Conservation (phyloP, 345 rosid species). For the Physaria fendleri region DNA sequence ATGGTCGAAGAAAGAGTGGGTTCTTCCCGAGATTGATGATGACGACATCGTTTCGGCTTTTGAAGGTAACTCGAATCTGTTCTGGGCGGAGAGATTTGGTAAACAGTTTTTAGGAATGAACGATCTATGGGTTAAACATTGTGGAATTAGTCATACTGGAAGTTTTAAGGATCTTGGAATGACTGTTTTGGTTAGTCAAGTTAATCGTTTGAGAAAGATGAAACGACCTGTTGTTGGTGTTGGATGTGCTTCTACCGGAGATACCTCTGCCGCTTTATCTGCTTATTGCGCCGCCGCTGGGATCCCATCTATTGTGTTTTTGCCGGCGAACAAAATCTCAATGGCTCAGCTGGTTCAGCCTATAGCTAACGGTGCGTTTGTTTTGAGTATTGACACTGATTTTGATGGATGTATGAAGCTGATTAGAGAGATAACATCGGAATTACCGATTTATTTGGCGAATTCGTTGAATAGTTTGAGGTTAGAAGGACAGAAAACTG, state of each 20-base stretch:
- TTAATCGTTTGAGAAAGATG: slow-evolving; percentile 60
- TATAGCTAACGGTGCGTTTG: slow-evolving; percentile 77
- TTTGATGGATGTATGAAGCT: slow-evolving; percentile 84
- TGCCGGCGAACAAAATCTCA: slow-evolving; percentile 74
- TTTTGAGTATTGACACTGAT: slow-evolving; percentile 69
- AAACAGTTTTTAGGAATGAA: slow-evolving; percentile 57
- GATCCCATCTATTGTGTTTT: slow-evolving; percentile 66
- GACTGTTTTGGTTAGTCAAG: slow-evolving; percentile 84
- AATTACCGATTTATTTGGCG: slow-evolving; percentile 65
- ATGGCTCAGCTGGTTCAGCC: slow-evolving; percentile 83
- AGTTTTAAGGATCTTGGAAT: slow-evolving; percentile 78
- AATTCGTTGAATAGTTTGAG: slow-evolving; percentile 71
- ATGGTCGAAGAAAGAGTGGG: slow-evolving; percentile 88
- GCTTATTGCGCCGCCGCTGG: slow-evolving; percentile 77
- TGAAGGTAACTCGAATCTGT: slow-evolving; percentile 75
- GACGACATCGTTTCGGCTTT: slow-evolving; percentile 74
- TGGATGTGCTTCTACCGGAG: slow-evolving; percentile 86
- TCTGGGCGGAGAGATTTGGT: slow-evolving; percentile 81
- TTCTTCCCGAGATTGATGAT: slow-evolving; percentile 56
- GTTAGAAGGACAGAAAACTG: slow-evolving; percentile 77
- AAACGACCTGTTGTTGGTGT: slow-evolving; percentile 63
- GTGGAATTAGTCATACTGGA: slow-evolving; percentile 78
- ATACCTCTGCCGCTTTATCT: slow-evolving; percentile 71
- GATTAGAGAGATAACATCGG: slow-evolving; percentile 62
- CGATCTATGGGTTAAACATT: slow-evolving; percentile 81